Evolutionary conservation across 352 stramenopile species (phyloP).

Genomic region (Synura sp.): DNA sequence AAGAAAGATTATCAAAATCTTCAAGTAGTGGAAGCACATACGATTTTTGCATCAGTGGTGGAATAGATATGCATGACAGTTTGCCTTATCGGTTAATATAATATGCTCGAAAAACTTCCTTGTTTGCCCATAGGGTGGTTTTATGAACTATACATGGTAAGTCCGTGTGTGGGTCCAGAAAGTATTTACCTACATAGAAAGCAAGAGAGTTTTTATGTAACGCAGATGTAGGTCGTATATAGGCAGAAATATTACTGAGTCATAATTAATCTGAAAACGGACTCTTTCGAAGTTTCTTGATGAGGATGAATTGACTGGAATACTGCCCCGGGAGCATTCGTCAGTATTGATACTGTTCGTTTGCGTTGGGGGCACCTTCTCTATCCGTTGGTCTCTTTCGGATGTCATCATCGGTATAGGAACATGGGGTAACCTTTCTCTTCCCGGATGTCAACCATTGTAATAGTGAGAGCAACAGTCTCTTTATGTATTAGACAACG

Average conservation of each 20-base stretch:
- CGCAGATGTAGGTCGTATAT: conserved; percentile 8
- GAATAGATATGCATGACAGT: conserved; percentile 5
- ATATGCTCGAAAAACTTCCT: conserved; percentile 28
- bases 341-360: conserved; percentile 26
- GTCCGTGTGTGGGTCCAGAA: conserved; percentile 25
- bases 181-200: conserved; percentile 26
- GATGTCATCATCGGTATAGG: conserved; percentile 27
- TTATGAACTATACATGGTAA: conserved; percentile 27
- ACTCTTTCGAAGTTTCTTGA: conserved; percentile 4
- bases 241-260: conserved; percentile 9
- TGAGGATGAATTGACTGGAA: conserved; percentile 23
- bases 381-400: conserved; percentile 11
- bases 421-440: conserved; percentile 16
- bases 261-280: background rate
- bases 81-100: conserved; percentile 25
- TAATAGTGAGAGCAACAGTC: conserved; percentile 13
- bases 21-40: background rate
- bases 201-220: conserved; percentile 14
- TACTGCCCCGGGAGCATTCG: conserved; percentile 24
- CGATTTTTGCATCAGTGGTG: conserved; percentile 17
- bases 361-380: conserved; percentile 17
- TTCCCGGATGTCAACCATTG: conserved; percentile 24
- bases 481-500: conserved; percentile 33
- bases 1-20: conserved; percentile 9
- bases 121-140: background rate